Conservation (phyloP, 192 early-diverging fungal genomes). For the Coemansia sp. region DNA sequence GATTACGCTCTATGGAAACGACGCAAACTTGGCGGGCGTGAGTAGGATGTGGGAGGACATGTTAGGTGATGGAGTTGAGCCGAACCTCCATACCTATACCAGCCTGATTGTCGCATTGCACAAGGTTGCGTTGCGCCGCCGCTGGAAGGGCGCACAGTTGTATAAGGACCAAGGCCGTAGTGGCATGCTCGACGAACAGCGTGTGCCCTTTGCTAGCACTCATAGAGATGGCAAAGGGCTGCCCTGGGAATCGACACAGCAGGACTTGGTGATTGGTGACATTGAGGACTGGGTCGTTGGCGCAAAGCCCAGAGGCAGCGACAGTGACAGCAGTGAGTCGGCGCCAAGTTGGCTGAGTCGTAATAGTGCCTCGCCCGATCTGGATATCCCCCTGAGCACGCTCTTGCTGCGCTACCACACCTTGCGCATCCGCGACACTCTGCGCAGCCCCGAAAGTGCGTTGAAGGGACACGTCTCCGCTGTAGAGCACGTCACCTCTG, state of each 20-base stretch:
- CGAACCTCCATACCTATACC: constrained; percentile 43
- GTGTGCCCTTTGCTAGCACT: neutral
- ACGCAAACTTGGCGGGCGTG: constrained; percentile 22
- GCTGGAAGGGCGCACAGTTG: constrained; percentile 13
- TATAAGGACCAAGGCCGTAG: neutral
- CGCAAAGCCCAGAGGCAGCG: neutral
- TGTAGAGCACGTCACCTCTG: constrained; percentile 9
- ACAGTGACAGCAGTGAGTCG: neutral
- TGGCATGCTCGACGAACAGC: neutral
- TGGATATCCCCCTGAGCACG: constrained; percentile 44
- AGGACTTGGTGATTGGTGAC: constrained; percentile 27
- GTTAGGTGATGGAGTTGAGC: constrained; percentile 31
- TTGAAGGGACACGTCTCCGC: neutral
- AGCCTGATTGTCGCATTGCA: constrained; percentile 37
- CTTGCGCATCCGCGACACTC: constrained; percentile 23
- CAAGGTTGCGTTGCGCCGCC: constrained; percentile 37
- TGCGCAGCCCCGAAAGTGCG: neutral
- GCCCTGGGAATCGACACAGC: constrained; percentile 21
- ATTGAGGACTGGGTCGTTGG: constrained; percentile 30
- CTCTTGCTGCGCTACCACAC: constrained; percentile 40
- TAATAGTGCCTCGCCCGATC: neutral
- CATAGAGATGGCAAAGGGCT: neutral
- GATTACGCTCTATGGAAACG: constrained; percentile 39
- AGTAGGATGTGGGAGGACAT: constrained; percentile 31
- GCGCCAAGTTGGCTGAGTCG: neutral